Conservation (phyloP, 2,329 filamentous ascomycete species). For the Mycosphaerella sp. region DNA sequence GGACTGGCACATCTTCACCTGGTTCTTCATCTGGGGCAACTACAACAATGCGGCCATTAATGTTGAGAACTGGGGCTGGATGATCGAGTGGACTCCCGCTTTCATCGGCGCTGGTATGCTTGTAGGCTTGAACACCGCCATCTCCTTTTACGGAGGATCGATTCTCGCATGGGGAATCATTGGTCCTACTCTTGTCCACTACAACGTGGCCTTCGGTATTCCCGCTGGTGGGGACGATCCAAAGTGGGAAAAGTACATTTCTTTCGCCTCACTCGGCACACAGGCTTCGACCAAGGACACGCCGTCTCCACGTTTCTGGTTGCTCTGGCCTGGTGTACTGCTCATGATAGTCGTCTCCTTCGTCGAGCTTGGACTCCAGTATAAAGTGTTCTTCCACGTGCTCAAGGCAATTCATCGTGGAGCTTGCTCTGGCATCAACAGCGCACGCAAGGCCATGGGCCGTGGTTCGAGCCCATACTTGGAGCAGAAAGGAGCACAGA, state of each 20-base stretch:
- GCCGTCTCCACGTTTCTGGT: slow-evolving; percentile 48
- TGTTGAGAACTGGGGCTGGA: slow-evolving; percentile 58
- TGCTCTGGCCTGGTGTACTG: slow-evolving; percentile 49
- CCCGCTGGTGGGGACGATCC: slow-evolving; percentile 30
- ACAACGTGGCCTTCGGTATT: slow-evolving; percentile 45
- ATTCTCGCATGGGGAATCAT: slow-evolving; percentile 54
- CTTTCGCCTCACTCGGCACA: slow-evolving; percentile 37
- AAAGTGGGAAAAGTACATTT: slow-evolving; percentile 41
- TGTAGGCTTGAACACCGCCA: slow-evolving; percentile 53
- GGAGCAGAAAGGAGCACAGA: slow-evolving; percentile 37
- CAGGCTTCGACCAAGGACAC: slow-evolving; percentile 37
- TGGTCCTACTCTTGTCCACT: slow-evolving; percentile 51
- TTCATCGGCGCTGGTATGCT: slow-evolving; percentile 56
- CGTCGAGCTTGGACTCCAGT: slow-evolving; percentile 34
- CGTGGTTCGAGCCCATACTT: slow-evolving; percentile 41
- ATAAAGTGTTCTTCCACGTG: slow-evolving; percentile 42
- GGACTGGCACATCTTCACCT: slow-evolving; percentile 38
- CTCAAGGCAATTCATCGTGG: slow-evolving; percentile 47
- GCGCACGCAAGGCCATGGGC: slow-evolving; percentile 36
- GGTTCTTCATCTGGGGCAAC: slow-evolving; percentile 52
- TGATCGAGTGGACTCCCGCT: slow-evolving; percentile 54
- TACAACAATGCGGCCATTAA: slow-evolving; percentile 48
- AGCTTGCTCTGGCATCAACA: slow-evolving; percentile 41
- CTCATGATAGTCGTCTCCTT: slow-evolving; percentile 49
- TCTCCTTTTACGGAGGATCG: slow-evolving; percentile 54